A percentile compares a stretch with the other conserved stretches of the same genome.
Conservation (phyloP, 1,139 yeast genomes). For the Candida sojae region DNA sequence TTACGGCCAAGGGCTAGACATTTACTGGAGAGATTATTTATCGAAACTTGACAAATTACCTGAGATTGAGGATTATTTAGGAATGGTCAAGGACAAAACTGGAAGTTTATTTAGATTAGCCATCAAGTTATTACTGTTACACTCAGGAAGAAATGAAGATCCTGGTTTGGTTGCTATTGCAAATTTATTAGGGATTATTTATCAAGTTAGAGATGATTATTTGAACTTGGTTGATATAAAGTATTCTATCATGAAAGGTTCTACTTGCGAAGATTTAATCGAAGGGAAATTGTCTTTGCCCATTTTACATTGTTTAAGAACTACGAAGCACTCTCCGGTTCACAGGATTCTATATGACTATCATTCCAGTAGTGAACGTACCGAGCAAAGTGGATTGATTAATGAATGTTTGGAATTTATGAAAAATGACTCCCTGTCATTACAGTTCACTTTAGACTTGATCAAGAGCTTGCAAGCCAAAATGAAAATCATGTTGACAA, state of each 20-base stretch:
- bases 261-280: slow-evolving; percentile 77
- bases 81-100: slow-evolving; percentile 86
- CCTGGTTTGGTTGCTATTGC: slow-evolving; percentile 55
- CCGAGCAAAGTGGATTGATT: slow-evolving; percentile 18
- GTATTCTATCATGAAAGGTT: slow-evolving; percentile 68
- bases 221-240: slow-evolving; percentile 56
- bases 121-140: slow-evolving; percentile 57
- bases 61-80: slow-evolving; percentile 62
- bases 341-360: slow-evolving; percentile 22
- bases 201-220: slow-evolving; percentile 84
- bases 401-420: slow-evolving; percentile 24
- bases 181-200: slow-evolving; percentile 77
- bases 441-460: slow-evolving; percentile 11
- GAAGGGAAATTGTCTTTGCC: slow-evolving; percentile 92
- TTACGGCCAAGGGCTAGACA: slow-evolving; percentile 85
- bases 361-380: slow-evolving; percentile 20
- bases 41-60: slow-evolving; percentile 49
- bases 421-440: slow-evolving; percentile 11
- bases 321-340: slow-evolving; percentile 24
- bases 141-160: slow-evolving; percentile 14
- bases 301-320: slow-evolving; percentile 56
- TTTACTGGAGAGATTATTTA: slow-evolving; percentile 77
- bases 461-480: slow-evolving; percentile 6
- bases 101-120: slow-evolving; percentile 85
- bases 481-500: slow-evolving; percentile 4